A percentile compares a stretch with the other conserved stretches of the same genome.
These are phyloP conservation scores for Coniochaeta sp. DNA, from an alignment of 2,329 filamentous ascomycete genomes.

Conservation along the genomic window DNA sequence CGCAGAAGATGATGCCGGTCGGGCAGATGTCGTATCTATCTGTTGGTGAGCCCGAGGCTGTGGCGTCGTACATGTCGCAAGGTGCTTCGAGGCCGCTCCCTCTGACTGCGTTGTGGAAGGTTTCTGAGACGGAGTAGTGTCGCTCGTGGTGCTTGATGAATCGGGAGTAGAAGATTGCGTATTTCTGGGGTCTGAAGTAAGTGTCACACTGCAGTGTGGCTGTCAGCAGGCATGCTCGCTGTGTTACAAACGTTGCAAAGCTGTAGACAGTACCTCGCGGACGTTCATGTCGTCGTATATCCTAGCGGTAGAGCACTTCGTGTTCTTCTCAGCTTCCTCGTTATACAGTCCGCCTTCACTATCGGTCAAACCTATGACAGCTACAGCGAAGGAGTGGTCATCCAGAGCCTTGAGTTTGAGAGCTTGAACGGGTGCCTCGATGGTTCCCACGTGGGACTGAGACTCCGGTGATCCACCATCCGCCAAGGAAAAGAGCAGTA, in stretches of 20 bases:
- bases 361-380: constrained; percentile 24
- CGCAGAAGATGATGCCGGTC: constrained; percentile 27
- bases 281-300: constrained; percentile 27
- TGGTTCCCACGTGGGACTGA: constrained; percentile 20
- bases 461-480: constrained; percentile 12
- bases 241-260: not conserved
- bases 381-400: constrained; percentile 25
- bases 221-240: not conserved
- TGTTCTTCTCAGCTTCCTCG: constrained; percentile 13
- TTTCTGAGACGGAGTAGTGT: constrained; percentile 21
- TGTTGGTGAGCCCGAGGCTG: constrained; percentile 12
- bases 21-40: constrained; percentile 25
- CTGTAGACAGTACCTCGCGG: constrained; percentile 19
- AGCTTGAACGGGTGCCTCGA: constrained; percentile 23
- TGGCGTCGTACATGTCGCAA: constrained; percentile 14
- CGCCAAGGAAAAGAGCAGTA: constrained; percentile 17
- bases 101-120: constrained; percentile 25
- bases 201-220: constrained; percentile 21
- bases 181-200: constrained; percentile 21
- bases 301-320: constrained; percentile 20
- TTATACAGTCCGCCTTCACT: constrained; percentile 25
- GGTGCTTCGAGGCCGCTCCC: constrained; percentile 25
- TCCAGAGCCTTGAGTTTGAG: constrained; percentile 28
- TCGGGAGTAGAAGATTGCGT: constrained; percentile 31
- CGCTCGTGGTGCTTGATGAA: constrained; percentile 16